A percentile compares a stretch with the other conserved stretches of the same genome.
Conservation (phyloP, 768 basidiomycete species). For the Tephrocybe rancida region DNA sequence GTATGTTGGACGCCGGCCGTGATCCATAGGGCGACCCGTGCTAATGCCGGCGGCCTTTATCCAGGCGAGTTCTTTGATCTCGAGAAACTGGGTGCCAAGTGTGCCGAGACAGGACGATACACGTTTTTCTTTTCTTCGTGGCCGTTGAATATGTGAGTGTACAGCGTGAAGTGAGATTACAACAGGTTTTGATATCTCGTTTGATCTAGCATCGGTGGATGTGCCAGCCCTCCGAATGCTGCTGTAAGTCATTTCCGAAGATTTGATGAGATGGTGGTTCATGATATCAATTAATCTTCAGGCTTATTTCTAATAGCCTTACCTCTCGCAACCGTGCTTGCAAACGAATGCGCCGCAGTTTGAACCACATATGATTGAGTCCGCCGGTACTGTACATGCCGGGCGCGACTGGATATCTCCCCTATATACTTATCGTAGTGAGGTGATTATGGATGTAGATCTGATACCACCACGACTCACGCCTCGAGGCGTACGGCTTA, state of each 20-base stretch:
- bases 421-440: background rate
- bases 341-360: slow-evolving; percentile 8
- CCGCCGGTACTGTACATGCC: background rate
- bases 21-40: background rate
- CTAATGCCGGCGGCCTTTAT: background rate
- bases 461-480: slow-evolving; percentile 9
- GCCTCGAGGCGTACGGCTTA: slow-evolving; percentile 10
- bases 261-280: background rate
- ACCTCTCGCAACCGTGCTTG: background rate
- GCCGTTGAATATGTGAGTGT: slow-evolving; percentile 69
- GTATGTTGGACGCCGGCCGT: slow-evolving; percentile 31
- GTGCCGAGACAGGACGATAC: slow-evolving; percentile 60
- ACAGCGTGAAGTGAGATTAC: background rate
- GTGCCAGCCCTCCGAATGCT: slow-evolving; percentile 72
- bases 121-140: slow-evolving; percentile 79
- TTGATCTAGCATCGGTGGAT: slow-evolving; percentile 56
- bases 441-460: background rate
- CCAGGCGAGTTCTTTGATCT: slow-evolving; percentile 74
- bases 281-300: slow-evolving; percentile 7
- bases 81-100: slow-evolving; percentile 59
- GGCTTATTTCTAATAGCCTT: slow-evolving; percentile 30
- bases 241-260: slow-evolving; percentile 45
- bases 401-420: background rate
- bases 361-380: background rate
- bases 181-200: background rate